Base-by-base conservation (phyloP, 2,329 filamentous ascomycete genomes). In the Geoglossum cookeanum region DNA sequence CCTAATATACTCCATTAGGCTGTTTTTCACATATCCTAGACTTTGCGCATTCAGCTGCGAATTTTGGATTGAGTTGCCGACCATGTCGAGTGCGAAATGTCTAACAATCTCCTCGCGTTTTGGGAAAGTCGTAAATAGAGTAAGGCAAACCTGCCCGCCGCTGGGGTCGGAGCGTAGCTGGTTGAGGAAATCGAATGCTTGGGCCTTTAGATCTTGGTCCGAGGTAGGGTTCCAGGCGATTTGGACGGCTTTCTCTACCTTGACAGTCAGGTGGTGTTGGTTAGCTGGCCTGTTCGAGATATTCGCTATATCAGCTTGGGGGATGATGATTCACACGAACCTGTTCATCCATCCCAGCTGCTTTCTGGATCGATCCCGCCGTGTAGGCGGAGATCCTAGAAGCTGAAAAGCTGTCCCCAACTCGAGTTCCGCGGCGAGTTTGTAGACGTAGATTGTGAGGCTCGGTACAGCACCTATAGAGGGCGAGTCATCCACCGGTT, bases 161-260 rank as follows among this genome's bases (percentile, higher is more conserved):
- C 87, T 82, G 53, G 87, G 81, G 67, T 96, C 84, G 66, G 82
- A 75, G 62, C 89, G 83, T 61, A 97, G 77, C 67, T 89, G 87
- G 69, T 80, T 77, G 55, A 86, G 76, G 69, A 86, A 94, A 57
- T 88, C 80, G 68, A 87, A 85, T 62, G 91, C 90, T 74, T 95
- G 89, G 60, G 74, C 72, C 72, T 91, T 89, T 66, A 94, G 77
- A 62, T 75, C 72, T 65, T 79, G 81, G 70, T 90, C 81, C 65
- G 88, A 85, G 65, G 78, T 73, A 59, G 87, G 87, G 71, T 91
- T 84, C 75, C 83, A 92, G 71, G 88, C 87, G 73, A 97, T 94
- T 71, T 92, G 82, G 74, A 97, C 92, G 71, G 92, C 92, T 74
- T 87, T 91, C 74, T 92, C 86, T 70, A 96, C 83, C 87, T 96